Evolutionary conservation across 495 filamentous ascomycete species (phyloP).

Genomic region (Podospora pseudocomata): DNA sequence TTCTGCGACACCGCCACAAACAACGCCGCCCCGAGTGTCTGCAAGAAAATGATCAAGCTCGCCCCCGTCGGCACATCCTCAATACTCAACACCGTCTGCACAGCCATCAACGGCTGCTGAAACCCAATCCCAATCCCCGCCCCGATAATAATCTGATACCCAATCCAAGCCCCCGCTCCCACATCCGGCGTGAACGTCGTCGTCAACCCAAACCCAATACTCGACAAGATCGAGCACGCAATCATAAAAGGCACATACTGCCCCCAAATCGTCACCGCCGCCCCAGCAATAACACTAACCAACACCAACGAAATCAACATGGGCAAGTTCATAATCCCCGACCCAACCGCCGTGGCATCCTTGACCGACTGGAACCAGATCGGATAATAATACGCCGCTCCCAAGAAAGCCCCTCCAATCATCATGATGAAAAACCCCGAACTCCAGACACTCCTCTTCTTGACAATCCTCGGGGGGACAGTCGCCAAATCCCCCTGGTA

Average conservation of each 20-base stretch:
- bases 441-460: constrained; percentile 63
- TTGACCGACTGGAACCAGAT: constrained; percentile 91
- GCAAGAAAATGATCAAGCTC: constrained; percentile 63
- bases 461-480: constrained; percentile 65
- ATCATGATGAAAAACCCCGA: constrained; percentile 52
- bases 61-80: constrained; percentile 65
- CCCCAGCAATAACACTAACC: constrained; percentile 59
- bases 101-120: constrained; percentile 65
- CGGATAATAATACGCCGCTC: constrained; percentile 69
- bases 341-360: constrained; percentile 59
- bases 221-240: constrained; percentile 51
- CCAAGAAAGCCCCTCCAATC: constrained; percentile 62
- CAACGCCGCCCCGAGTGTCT: constrained; percentile 67
- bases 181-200: constrained; percentile 59
- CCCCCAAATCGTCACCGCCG: constrained; percentile 57
- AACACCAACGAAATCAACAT: constrained; percentile 63
- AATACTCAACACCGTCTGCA: constrained; percentile 60
- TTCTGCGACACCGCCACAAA: constrained; percentile 76
- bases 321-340: constrained; percentile 75
- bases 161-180: constrained; percentile 62
- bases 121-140: constrained; percentile 65
- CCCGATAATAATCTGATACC: constrained; percentile 69
- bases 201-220: constrained; percentile 68
- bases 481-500: constrained; percentile 65
- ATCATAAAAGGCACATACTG: constrained; percentile 79